Percentiles rank a stretch among this genome's conserved stretches.
Evolutionary conservation across 2,329 filamentous ascomycete species (phyloP).

Genomic region (Sarocladium kiliense): DNA sequence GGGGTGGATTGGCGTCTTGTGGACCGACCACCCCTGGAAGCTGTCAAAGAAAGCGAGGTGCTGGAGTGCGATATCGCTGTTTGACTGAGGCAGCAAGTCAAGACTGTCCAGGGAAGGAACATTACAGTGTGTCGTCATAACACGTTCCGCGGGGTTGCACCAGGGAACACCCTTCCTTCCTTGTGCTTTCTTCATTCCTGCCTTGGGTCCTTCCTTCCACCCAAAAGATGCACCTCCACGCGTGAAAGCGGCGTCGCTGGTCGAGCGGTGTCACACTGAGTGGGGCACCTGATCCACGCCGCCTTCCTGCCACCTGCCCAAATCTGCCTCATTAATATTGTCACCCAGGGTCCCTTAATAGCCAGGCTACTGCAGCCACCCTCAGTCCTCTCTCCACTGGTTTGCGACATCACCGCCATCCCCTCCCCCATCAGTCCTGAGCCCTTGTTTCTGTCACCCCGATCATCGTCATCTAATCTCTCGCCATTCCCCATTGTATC

Average conservation of each 20-base stretch:
- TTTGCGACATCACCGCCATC: background rate
- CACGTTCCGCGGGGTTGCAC: too few relatives aligned
- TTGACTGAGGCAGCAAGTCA: too few relatives aligned
- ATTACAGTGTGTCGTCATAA: too few relatives aligned
- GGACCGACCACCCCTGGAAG: background rate
- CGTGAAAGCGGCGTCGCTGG: too few relatives aligned
- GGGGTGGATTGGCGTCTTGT: background rate
- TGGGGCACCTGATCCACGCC: background rate
- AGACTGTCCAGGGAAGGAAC: too few relatives aligned
- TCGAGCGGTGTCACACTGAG: background rate
- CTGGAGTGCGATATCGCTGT: background rate
- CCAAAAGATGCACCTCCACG: too few relatives aligned
- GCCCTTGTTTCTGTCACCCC: background rate
- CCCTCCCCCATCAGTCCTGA: background rate
- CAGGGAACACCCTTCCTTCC: too few relatives aligned
- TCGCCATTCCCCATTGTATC: background rate
- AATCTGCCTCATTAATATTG: background rate
- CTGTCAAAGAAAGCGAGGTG: too few relatives aligned
- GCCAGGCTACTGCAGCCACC: background rate
- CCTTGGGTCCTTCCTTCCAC: background rate
- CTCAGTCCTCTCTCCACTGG: background rate
- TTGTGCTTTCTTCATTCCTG: background rate
- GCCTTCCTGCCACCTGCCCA: background rate
- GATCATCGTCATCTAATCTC: conserved; percentile 1
- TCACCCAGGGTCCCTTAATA: background rate